Evolutionary conservation across 805 yeast species (phyloP), one percentile per base, ranked within the genome.

Genomic region (Barnettozyma populi): DNA sequence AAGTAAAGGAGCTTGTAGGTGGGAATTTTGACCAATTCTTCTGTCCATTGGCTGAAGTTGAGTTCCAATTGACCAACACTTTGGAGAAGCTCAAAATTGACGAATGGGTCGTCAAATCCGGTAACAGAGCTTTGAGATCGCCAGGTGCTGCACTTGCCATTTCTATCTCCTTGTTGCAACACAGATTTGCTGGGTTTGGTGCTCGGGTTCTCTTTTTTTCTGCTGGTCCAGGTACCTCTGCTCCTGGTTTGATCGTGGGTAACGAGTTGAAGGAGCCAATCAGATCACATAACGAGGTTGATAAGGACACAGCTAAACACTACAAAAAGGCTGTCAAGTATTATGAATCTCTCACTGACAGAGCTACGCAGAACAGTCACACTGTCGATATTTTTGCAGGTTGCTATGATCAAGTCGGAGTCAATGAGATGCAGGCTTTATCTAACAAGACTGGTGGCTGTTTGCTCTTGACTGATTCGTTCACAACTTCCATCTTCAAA

Each of bases 231-330:
- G 84, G 97, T 65, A 94, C 99, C 41, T 82, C 86, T 62, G 86
- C 85, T 41, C 98, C 99, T 11, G 99, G 99, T 58, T 72, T 87
- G 64, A 89, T 94, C 56, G 99, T 94, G 25, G 88, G 92, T 40
- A 81, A 84, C 21, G 94, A 90, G 66, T 76, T 94, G 65, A 86
- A 87, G 64, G 99, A 94, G 68, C 97, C 99, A 43, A 86, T 94
- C 59, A 82, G 99, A 73, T 94, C 99, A 8, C 99, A 94, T 69
- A 88, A 86, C 61, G 99, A 94, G 65, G 87, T 94, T 56, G 98
- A 94, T 66, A 83, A 90, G 56, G 97, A 92, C 59, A 68, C 76
- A 43, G 95, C 96, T 47, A 84, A 84, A 62, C 96, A 90, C 65
- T 87, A 82, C 71, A 84, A 86, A 61, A 87, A 86, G 65, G 95